phyloP scores from a whole-genome alignment of 345 rosid genomes.

The Salix udensis region DNA sequence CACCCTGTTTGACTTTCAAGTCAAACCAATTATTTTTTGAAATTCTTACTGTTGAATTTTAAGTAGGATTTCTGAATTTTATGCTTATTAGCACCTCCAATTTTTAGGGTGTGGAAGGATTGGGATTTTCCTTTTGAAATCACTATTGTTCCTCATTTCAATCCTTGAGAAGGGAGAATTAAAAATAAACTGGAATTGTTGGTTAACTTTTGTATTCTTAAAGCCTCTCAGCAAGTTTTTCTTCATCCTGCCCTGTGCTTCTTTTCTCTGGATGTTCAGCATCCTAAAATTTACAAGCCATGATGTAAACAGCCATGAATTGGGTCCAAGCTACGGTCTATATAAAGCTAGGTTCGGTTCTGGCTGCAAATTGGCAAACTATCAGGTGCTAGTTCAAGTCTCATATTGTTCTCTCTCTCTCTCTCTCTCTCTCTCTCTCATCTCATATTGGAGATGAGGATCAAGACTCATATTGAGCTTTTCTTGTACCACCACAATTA shows the following conservation, averaged over 20 bases:
- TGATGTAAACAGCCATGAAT: neutral
- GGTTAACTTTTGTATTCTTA: neutral
- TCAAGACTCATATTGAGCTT: too few relatives aligned
- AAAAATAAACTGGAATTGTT: neutral
- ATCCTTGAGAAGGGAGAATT: neutral
- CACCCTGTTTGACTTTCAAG: conserved; percentile 1
- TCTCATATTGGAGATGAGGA: too few relatives aligned
- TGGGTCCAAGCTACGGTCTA: neutral
- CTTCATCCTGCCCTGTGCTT: neutral
- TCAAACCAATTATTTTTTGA: conserved; percentile 13
- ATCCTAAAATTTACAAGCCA: neutral
- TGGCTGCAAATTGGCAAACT: neutral
- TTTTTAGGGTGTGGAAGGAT: conserved; percentile 15
- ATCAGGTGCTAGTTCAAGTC: neutral
- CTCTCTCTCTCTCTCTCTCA: too few relatives aligned
- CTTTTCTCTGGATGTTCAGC: neutral
- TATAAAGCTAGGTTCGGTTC: neutral
- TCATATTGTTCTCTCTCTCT: too few relatives aligned
- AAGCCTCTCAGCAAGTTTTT: neutral
- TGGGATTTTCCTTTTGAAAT: conserved; percentile 4
- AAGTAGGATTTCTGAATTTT: conserved; percentile 23
- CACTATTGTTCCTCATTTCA: neutral
- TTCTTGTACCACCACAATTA: too few relatives aligned
- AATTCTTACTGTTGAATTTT: conserved; percentile 10
- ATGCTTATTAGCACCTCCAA: neutral